Evolutionary conservation across 2,329 filamentous ascomycete species (phyloP).

Genomic region (Penicillium hesseltinei): DNA sequence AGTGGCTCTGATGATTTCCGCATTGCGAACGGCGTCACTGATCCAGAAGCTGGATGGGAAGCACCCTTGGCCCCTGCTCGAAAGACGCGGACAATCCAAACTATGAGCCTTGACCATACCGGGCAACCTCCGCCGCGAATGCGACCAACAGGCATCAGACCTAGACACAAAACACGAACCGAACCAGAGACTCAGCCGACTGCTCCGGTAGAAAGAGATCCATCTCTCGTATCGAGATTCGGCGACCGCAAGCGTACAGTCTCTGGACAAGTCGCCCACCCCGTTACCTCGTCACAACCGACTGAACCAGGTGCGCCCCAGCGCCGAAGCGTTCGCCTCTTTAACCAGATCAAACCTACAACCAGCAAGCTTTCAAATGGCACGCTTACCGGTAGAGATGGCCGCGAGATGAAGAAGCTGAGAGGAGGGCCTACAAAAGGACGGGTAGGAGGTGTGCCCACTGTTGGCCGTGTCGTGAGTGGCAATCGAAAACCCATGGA

Average conservation of each 20-base stretch:
- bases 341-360: constrained; percentile 67
- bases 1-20: constrained; percentile 44
- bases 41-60: constrained; percentile 39
- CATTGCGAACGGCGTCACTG: constrained; percentile 30
- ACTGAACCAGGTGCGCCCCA: constrained; percentile 64
- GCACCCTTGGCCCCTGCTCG: constrained; percentile 45
- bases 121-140: constrained; percentile 64
- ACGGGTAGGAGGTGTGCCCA: constrained; percentile 64
- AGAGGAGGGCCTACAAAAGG: constrained; percentile 71
- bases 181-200: constrained; percentile 42
- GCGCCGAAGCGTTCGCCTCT: constrained; percentile 70
- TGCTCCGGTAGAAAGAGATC: constrained; percentile 33
- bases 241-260: constrained; percentile 82
- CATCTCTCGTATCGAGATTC: constrained; percentile 34
- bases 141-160: constrained; percentile 52
- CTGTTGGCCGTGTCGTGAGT: constrained; percentile 81
- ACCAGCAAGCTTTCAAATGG: constrained; percentile 61
- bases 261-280: constrained; percentile 69
- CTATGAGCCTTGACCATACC: constrained; percentile 49
- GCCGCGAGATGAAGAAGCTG: constrained; percentile 78
- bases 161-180: constrained; percentile 41
- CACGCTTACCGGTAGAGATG: constrained; percentile 59
- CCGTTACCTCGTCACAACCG: constrained; percentile 51
- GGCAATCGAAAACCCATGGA: constrained; percentile 73
- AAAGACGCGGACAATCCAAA: constrained; percentile 56